Evolutionary conservation across 2,329 filamentous ascomycete genomes (phyloP).

Genomic region (Apiospora marii): DNA sequence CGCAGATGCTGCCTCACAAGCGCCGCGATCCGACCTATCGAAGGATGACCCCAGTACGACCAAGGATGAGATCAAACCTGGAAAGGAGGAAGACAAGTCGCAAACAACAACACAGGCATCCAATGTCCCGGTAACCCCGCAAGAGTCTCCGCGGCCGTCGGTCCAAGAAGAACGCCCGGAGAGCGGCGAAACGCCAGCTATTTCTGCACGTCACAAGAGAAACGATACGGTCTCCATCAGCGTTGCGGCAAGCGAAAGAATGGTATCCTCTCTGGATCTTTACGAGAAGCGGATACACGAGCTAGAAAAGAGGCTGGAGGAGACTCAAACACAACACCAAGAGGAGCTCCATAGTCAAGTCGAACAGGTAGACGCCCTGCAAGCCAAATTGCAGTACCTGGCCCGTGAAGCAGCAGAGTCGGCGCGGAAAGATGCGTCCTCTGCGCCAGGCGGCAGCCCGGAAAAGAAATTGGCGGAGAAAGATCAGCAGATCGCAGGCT

Average conservation of each 20-base stretch:
- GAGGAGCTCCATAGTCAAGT: slow-evolving; percentile 85
- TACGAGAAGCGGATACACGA: slow-evolving; percentile 50
- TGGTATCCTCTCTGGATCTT: slow-evolving; percentile 41
- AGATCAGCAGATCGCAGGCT: slow-evolving; percentile 85
- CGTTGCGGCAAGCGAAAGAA: slow-evolving; percentile 27
- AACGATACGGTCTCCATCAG: slow-evolving; percentile 26
- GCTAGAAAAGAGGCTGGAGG: slow-evolving; percentile 45
- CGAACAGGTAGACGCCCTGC: slow-evolving; percentile 89
- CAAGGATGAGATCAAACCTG: slow-evolving; percentile 13
- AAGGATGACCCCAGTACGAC: slow-evolving; percentile 30
- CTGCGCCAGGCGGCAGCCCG: slow-evolving; percentile 67
- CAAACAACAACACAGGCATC: slow-evolving; percentile 22
- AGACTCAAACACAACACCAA: slow-evolving; percentile 65
- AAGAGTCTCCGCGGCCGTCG: slow-evolving; percentile 30
- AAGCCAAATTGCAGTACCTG: slow-evolving; percentile 89
- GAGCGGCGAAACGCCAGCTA: neutral
- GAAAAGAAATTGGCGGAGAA: slow-evolving; percentile 88
- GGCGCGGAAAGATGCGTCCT: slow-evolving; percentile 72
- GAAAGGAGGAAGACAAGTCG: slow-evolving; percentile 5
- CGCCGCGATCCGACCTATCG: slow-evolving; percentile 34
- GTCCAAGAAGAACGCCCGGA: slow-evolving; percentile 30
- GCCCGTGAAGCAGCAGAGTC: slow-evolving; percentile 80
- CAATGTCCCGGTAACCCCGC: neutral
- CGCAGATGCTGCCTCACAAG: slow-evolving; percentile 27
- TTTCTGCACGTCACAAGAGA: slow-evolving; percentile 1